A percentile compares a stretch with the other conserved stretches of the same genome.
Conservation (phyloP, 805 yeast genomes). For the Saccharomyces kudriavzevii region DNA sequence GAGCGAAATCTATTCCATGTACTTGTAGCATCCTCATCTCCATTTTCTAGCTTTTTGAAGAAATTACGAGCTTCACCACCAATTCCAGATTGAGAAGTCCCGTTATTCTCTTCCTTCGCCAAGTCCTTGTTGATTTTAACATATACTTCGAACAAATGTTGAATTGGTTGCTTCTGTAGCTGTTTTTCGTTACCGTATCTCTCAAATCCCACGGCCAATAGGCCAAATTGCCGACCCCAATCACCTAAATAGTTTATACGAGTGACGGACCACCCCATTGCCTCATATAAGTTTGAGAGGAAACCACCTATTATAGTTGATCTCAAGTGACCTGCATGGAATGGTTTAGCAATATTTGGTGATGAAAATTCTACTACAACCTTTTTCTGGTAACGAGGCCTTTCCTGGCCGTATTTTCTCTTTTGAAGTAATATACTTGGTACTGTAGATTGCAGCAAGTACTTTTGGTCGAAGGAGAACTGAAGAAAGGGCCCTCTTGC, state of each 20-base stretch:
- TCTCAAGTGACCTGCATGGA: slow-evolving; percentile 98
- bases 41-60: slow-evolving; percentile 89
- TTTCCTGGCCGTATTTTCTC: slow-evolving; percentile 60
- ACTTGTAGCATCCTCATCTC: slow-evolving; percentile 68
- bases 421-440: slow-evolving; percentile 58
- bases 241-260: slow-evolving; percentile 95
- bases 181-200: slow-evolving; percentile 75
- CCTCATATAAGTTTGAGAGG: slow-evolving; percentile 80
- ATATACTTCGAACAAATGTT: slow-evolving; percentile 90
- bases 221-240: slow-evolving; percentile 99
- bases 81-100: slow-evolving; percentile 28
- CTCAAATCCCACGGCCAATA: slow-evolving; percentile 86
- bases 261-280: slow-evolving; percentile 83
- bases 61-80: slow-evolving; percentile 81
- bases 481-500: slow-evolving; percentile 89
- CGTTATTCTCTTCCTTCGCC: slow-evolving; percentile 37
- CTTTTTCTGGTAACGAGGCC: slow-evolving; percentile 64
- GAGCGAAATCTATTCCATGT: slow-evolving; percentile 87
- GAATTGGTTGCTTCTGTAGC: slow-evolving; percentile 72
- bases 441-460: slow-evolving; percentile 60
- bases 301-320: slow-evolving; percentile 97
- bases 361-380: slow-evolving; percentile 86
- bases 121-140: slow-evolving; percentile 79
- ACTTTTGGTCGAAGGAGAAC: slow-evolving; percentile 65
- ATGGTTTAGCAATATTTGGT: slow-evolving; percentile 98